Conservation (phyloP, 1,284 basidiomycete species). For the Tilletia setariae region DNA sequence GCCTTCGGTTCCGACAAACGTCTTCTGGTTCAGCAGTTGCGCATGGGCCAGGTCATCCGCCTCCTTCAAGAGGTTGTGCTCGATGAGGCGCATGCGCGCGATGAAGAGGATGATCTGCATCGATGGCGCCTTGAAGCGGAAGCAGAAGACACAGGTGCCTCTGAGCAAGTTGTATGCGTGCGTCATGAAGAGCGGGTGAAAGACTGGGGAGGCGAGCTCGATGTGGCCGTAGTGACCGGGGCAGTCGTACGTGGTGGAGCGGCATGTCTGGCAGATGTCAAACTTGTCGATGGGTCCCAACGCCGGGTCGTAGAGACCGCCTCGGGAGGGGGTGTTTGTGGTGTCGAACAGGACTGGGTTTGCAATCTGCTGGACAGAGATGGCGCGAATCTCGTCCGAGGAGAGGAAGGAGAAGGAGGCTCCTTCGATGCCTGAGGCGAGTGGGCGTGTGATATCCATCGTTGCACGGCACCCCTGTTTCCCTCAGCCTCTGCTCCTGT, state of each 20-base stretch:
- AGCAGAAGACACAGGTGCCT: conserved; percentile 91
- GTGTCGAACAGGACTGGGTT: conserved; percentile 93
- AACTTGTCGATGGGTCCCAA: conserved; percentile 82
- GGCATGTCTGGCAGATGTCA: conserved; percentile 84
- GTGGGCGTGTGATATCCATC: conserved; percentile 90
- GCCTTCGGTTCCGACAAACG: conserved; percentile 22
- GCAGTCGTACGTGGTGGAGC: conserved; percentile 84
- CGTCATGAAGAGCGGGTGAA: conserved; percentile 92
- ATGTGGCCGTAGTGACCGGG: conserved; percentile 99
- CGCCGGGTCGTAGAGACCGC: conserved; percentile 91
- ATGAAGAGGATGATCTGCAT: conserved; percentile 65
- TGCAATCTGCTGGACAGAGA: conserved; percentile 94
- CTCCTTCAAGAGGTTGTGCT: conserved; percentile 81
- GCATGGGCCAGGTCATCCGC: conserved; percentile 70
- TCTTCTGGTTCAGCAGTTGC: conserved; percentile 25
- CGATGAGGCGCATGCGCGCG: conserved; percentile 82
- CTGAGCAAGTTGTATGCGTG: conserved; percentile 86
- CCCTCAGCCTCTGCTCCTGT: background rate
- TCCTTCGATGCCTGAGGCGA: conserved; percentile 77
- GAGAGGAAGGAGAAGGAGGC: conserved; percentile 94
- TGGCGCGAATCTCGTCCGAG: conserved; percentile 81
- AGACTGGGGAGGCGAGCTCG: conserved; percentile 89
- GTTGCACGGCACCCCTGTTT: background rate
- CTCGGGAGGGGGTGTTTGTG: conserved; percentile 82
- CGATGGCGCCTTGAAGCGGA: conserved; percentile 79